phyloP scores from a whole-genome alignment of 106 monocot genomes.

The Platanthera guangdongensis region DNA sequence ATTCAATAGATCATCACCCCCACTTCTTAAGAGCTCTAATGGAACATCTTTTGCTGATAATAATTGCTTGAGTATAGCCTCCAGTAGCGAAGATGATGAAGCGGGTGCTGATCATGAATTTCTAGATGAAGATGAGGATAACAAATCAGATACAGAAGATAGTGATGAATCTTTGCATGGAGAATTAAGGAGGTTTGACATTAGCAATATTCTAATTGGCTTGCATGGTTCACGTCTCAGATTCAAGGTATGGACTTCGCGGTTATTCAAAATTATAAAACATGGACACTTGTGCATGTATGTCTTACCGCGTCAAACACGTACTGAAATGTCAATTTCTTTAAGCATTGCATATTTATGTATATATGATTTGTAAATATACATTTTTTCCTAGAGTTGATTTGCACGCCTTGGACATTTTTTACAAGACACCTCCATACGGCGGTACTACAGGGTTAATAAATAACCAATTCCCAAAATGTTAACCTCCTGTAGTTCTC shows the following conservation, averaged over 20 bases:
- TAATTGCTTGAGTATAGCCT: constrained; percentile 7
- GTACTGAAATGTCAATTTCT: background rate
- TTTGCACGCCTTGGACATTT: background rate
- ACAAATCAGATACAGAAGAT: constrained; percentile 16
- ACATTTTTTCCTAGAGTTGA: background rate
- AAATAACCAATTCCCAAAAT: no score
- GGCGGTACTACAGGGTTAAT: no score
- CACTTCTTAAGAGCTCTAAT: constrained; percentile 3
- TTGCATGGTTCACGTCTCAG: constrained; percentile 37
- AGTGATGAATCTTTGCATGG: constrained; percentile 5
- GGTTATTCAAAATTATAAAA: background rate
- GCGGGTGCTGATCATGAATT: constrained; percentile 16
- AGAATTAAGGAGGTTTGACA: constrained; percentile 14
- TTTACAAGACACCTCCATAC: background rate
- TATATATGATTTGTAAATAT: background rate
- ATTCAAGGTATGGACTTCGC: constrained; percentile 33
- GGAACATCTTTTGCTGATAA: constrained; percentile 4
- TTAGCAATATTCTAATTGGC: constrained; percentile 39
- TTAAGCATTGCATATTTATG: background rate
- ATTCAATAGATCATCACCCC: constrained; percentile 8
- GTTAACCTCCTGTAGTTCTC: no score
- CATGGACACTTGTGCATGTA: background rate
- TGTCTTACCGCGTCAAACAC: background rate
- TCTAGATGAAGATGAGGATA: constrained; percentile 9
- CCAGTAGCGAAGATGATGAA: constrained; percentile 21